Base-by-base conservation (phyloP, 345 rosid genomes). In the Adansonia digitata region DNA sequence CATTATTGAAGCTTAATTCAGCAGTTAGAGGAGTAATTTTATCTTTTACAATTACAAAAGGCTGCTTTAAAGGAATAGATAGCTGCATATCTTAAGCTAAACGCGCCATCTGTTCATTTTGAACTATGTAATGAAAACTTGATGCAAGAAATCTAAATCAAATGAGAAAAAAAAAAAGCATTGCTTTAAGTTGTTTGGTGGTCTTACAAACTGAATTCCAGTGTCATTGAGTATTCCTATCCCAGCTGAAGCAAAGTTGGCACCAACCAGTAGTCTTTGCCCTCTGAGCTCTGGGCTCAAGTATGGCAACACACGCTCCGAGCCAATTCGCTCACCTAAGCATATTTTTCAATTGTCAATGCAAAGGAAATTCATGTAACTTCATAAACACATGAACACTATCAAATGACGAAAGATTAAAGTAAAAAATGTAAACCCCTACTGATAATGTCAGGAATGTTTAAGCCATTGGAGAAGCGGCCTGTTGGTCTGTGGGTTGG, bases 211-310 rank as follows among this genome's bases (percentile, higher is more conserved):
- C 66, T 87, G 85, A 60, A 82, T n/a, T 74, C 88, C 86, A 4
- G 90, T 87, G 77, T 87, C 90, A 22, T 87, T 83, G 51, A 87
- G 84, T 71, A 87, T 83, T 22, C 87, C 87, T 9, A 87, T 78
- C 55, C 91, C 91, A 18, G 88, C 88, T 0, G 91, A 87, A 15
- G 91, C 91, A 52, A 87, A 87, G 74, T 87, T 85, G 60, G 89
- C 89, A 59, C 91, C 91, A 1, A 79, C 31, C 24, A 85, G 82
- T 3, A 87, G 77, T 49, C 26, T 84, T 57, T 81, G 75, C 49
- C 91, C 89, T 0, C 5, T 74, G 75, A 87, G 89, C 46, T 79
- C 76, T 5, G 87, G 85, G 59, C 71, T 79, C 35, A 87, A 78
- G 81, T 85, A 87, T n/a, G 89, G 89, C 75, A 85, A 66, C 34